A percentile compares a stretch with the other conserved stretches of the same genome.
These are phyloP conservation scores for Diaporthe amygdali DNA, from an alignment of 2,329 filamentous ascomycete species.

Conservation along the genomic window DNA sequence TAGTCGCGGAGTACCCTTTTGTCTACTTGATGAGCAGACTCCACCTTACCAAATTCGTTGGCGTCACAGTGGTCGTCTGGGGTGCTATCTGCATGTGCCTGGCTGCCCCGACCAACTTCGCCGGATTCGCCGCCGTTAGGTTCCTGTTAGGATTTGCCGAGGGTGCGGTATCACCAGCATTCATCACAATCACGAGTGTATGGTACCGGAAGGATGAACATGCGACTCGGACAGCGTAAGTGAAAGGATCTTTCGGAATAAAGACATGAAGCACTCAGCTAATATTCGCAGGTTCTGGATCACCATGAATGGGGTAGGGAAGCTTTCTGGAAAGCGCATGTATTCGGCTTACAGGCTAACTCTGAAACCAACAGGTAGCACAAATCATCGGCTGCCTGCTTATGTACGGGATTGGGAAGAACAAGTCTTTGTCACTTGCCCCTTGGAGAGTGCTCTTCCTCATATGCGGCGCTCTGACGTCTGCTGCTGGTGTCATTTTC, in stretches of 20 bases:
- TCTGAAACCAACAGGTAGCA: too few relatives aligned
- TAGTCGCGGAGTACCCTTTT: constrained; percentile 53
- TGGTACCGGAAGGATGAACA: constrained; percentile 47
- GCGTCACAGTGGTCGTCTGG: constrained; percentile 49
- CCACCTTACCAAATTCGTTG: constrained; percentile 55
- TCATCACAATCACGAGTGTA: constrained; percentile 49
- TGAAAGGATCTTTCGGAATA: not conserved
- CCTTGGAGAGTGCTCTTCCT: constrained; percentile 55
- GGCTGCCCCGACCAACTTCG: constrained; percentile 43
- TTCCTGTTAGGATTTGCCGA: constrained; percentile 48
- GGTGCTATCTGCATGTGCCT: constrained; percentile 47
- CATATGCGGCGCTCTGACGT: constrained; percentile 53
- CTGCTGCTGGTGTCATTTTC: constrained; percentile 48
- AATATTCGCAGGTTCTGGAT: constrained; percentile 42
- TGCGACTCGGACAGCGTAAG: constrained; percentile 35
- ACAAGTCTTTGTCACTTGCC: constrained; percentile 40
- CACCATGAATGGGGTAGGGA: constrained; percentile 49
- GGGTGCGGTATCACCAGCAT: constrained; percentile 48
- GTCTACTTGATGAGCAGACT: constrained; percentile 57
- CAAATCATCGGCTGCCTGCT: constrained; percentile 50
- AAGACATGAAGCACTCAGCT: not conserved
- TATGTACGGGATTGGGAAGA: constrained; percentile 57
- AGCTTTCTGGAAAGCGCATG: too few relatives aligned
- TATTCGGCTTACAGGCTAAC: too few relatives aligned
- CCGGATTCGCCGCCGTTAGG: constrained; percentile 41